phyloP scores from a whole-genome alignment of 2,329 filamentous ascomycete genomes.

The Xylariaceae sp. region DNA sequence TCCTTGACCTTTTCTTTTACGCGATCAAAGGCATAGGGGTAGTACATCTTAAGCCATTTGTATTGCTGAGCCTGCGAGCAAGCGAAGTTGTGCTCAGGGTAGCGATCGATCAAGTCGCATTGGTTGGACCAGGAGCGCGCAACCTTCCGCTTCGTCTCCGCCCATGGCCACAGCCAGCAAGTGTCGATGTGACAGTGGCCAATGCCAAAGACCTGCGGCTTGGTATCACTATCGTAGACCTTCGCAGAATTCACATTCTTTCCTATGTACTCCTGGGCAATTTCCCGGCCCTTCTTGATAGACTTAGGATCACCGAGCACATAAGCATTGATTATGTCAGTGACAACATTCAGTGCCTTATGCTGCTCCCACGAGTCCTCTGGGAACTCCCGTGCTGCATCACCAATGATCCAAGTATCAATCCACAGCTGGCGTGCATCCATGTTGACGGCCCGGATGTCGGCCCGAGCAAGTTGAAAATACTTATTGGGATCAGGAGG shows the following conservation, averaged over 20 bases:
- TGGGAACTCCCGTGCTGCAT: constrained; percentile 89
- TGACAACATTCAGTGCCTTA: constrained; percentile 76
- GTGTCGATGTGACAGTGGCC: constrained; percentile 98
- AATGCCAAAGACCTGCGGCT: constrained; percentile 79
- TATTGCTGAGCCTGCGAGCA: constrained; percentile 95
- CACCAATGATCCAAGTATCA: constrained; percentile 94
- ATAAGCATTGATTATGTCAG: constrained; percentile 86
- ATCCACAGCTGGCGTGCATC: constrained; percentile 79
- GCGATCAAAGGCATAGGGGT: constrained; percentile 82
- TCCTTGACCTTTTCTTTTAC: constrained; percentile 89
- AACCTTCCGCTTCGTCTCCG: constrained; percentile 95
- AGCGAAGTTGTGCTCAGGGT: constrained; percentile 88
- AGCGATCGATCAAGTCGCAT: constrained; percentile 90
- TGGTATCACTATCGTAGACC: constrained; percentile 73
- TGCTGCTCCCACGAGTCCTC: constrained; percentile 85
- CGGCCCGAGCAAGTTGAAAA: constrained; percentile 70
- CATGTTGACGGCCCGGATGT: constrained; percentile 85
- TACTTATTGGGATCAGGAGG: constrained; percentile 82
- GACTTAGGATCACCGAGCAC: constrained; percentile 75
- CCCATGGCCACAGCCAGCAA: constrained; percentile 98
- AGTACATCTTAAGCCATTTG: constrained; percentile 91
- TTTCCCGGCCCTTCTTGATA: constrained; percentile 73
- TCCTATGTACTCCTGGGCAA: constrained; percentile 80
- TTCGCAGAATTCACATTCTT: constrained; percentile 74
- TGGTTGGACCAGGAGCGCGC: constrained; percentile 96